Conservation (phyloP, 2,329 filamentous ascomycete species). For the Paraconiothyrium brasiliense region DNA sequence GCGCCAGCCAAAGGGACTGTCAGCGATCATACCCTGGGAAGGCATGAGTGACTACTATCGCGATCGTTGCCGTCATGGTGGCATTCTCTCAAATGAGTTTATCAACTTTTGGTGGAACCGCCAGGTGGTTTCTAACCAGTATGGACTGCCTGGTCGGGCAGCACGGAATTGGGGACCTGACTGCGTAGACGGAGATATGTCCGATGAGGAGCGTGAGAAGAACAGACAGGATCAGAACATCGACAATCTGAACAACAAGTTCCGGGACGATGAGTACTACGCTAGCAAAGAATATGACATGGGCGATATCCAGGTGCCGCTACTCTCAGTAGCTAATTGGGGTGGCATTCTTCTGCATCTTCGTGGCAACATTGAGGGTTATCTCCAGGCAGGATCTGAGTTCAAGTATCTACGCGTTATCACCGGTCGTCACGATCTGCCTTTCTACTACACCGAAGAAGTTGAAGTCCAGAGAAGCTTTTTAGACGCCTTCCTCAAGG, state of each 20-base stretch:
- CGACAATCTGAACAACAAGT: conserved; percentile 57
- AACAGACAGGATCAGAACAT: conserved; percentile 56
- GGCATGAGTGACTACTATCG: conserved; percentile 66
- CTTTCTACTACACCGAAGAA: conserved; percentile 76
- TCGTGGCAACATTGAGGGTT: conserved; percentile 74
- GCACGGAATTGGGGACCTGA: conserved; percentile 64
- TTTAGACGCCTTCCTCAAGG: conserved; percentile 76
- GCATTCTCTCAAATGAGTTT: conserved; percentile 49
- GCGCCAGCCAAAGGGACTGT: conserved; percentile 60
- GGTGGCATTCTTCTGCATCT: conserved; percentile 75
- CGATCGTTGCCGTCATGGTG: conserved; percentile 53
- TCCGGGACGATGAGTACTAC: conserved; percentile 71
- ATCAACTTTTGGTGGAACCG: conserved; percentile 71
- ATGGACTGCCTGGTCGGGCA: conserved; percentile 64
- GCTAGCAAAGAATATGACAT: conserved; percentile 71
- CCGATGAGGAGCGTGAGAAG: conserved; percentile 60
- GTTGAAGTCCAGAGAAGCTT: conserved; percentile 74
- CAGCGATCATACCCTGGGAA: conserved; percentile 65
- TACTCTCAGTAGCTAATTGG: conserved; percentile 76
- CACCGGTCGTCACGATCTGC: conserved; percentile 74
- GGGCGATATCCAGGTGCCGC: conserved; percentile 72
- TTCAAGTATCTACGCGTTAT: conserved; percentile 76
- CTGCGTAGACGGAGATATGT: conserved; percentile 68
- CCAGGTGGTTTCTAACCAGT: conserved; percentile 74
- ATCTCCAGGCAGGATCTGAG: conserved; percentile 68